Percentiles rank a stretch among this genome's conserved stretches.
Evolutionary conservation across 2,329 filamentous ascomycete species (phyloP).

Genomic region (Calonectria montana): DNA sequence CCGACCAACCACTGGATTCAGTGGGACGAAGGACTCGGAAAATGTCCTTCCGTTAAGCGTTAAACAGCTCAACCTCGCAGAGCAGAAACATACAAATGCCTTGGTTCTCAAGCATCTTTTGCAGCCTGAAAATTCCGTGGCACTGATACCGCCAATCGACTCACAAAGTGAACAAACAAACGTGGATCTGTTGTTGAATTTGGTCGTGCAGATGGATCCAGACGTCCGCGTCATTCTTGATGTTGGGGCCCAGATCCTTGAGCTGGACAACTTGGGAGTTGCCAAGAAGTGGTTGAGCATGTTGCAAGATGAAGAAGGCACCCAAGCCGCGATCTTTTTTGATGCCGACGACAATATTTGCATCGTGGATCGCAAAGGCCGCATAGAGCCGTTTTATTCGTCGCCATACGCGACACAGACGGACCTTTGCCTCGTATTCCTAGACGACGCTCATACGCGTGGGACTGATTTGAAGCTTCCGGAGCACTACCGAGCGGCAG

Average conservation of each 20-base stretch:
- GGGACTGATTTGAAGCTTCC: constrained; percentile 77
- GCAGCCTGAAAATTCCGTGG: constrained; percentile 57
- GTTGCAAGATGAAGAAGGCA: constrained; percentile 2
- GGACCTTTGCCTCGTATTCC: constrained; percentile 71
- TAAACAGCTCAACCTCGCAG: constrained; percentile 63
- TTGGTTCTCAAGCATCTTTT: constrained; percentile 71
- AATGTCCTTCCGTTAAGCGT: constrained; percentile 68
- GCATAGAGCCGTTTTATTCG: constrained; percentile 60
- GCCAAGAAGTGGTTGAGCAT: constrained; percentile 63
- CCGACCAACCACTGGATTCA: constrained; percentile 72
- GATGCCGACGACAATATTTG: constrained; percentile 61
- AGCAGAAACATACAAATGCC: constrained; percentile 74
- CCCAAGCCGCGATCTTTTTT: constrained; percentile 64
- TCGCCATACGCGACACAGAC: constrained; percentile 65
- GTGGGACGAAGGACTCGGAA: constrained; percentile 74
- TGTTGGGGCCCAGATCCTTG: constrained; percentile 77
- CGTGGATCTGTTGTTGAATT: constrained; percentile 56
- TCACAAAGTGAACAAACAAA: constrained; percentile 10
- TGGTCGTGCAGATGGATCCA: constrained; percentile 50
- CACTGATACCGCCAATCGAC: background rate
- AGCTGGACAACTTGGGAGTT: constrained; percentile 67
- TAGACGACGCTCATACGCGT: constrained; percentile 78
- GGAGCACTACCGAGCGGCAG: constrained; percentile 67
- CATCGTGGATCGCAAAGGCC: constrained; percentile 62
- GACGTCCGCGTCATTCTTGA: constrained; percentile 72